Evolutionary conservation across 441 rosid genomes (phyloP), one percentile per base, ranked within the genome.

Genomic region (Mallotus japonicus): DNA sequence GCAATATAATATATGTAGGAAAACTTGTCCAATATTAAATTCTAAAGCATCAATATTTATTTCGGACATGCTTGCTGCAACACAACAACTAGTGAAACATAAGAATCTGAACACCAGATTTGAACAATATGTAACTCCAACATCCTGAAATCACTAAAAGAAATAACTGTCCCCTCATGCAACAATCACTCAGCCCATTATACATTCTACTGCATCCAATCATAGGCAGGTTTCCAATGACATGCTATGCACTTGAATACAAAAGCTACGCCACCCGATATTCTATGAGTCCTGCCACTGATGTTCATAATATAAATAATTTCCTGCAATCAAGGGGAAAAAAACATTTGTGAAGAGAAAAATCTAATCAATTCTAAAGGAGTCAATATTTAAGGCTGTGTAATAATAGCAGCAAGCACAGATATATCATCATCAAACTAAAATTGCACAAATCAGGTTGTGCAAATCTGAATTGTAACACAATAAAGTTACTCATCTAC

Each of bases 321-420:
- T 24, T 37, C 59, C 74, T 71, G 74, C 58, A 61, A 47, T 46
- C 42, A 61, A 32, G 50, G 49, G 50, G 49, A 60, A 8, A 49
- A 11, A 15, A 65, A 46, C 12, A n/a, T 19, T 8, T 2, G 14
- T 14, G 9, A 10, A 50, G 32, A 42, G 5, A 59, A 46, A 47
- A 46, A 44, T 5, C 44, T 54, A 54, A 34, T 12, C 49, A 50
- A 37, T 54, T 12, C 4, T 0, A 55, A 54, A 15, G 22, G n/a
- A 20, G 62, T 5, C 15, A 19, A 37, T 28, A 54, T 8, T 44
- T 16, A 20, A 10, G n/a, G 19, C 10, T 8, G 6, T 53, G 8
- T 20, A 55, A 50, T 16, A 28, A 37, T 6, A 55, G 22, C 19
- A 69, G 40, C 40, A 37, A n/a, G 13, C 12, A 68, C 17, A 53